A percentile compares a stretch with the other conserved stretches of the same genome.
phyloP scores from a whole-genome alignment of 2,329 filamentous ascomycete species.

The Cladosporium sp. region DNA sequence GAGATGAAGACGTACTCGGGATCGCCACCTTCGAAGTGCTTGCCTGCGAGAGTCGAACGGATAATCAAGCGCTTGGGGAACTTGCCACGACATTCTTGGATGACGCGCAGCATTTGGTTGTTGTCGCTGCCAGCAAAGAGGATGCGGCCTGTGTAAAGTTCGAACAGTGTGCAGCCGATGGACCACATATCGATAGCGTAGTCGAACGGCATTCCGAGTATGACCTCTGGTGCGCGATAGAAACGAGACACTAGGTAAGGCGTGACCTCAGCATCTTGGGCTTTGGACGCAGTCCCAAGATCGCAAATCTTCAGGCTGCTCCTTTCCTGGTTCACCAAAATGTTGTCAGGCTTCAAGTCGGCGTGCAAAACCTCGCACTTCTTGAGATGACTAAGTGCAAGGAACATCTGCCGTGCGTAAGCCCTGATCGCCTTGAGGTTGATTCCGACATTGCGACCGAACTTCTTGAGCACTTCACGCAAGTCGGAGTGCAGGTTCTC shows the following conservation, averaged over 20 bases:
- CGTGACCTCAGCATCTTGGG: constrained; percentile 84
- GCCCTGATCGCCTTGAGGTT: constrained; percentile 79
- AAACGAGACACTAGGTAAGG: constrained; percentile 95
- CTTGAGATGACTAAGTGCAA: constrained; percentile 78
- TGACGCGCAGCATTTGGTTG: constrained; percentile 94
- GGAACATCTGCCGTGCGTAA: constrained; percentile 91
- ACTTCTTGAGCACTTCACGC: constrained; percentile 90
- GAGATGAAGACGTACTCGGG: constrained; percentile 70
- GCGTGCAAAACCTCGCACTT: constrained; percentile 92
- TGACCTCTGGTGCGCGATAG: constrained; percentile 94
- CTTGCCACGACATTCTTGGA: constrained; percentile 93
- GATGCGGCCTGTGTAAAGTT: constrained; percentile 96
- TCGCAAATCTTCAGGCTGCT: constrained; percentile 92
- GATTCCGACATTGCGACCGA: constrained; percentile 88
- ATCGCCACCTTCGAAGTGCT: constrained; percentile 68
- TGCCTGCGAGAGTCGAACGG: constrained; percentile 65
- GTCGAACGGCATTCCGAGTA: constrained; percentile 92
- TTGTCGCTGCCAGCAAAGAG: constrained; percentile 92
- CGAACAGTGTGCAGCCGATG: constrained; percentile 92
- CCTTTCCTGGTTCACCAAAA: constrained; percentile 76
- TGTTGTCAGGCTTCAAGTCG: constrained; percentile 96
- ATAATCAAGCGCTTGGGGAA: constrained; percentile 84
- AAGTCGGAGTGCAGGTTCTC: constrained; percentile 90
- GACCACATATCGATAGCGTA: constrained; percentile 97
- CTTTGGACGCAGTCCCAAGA: constrained; percentile 89